Evolutionary conservation across 2,329 filamentous ascomycete species (phyloP), one percentile per base, ranked within the genome.

Genomic region (Cercospora brassicicola): DNA sequence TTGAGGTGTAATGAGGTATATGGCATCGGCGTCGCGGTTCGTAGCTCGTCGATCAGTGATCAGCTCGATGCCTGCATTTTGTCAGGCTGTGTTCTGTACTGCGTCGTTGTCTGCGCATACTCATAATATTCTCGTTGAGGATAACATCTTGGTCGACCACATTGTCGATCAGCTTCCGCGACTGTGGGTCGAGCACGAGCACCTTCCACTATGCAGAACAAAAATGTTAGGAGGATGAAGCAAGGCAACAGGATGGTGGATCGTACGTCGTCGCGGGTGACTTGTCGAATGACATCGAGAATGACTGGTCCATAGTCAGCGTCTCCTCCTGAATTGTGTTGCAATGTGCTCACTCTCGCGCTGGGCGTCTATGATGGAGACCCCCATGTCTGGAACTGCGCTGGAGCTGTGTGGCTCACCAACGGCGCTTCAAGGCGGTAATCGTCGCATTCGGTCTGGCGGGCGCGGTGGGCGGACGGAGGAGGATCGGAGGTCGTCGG

Each of bases 91-190:
- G 23, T 62, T 53, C 15, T 20, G 39, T 18, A 2, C 26, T 15
- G n/a, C 30, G 53, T 33, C 31, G 39, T 33, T 55, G 59, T 55
- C 13, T 65, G 64, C 33, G 59, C 90, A 78, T 86, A 97, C 94
- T 97, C 73, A 94, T 94, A 81, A 99, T 92, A 79, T 97, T 97
- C 81, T 93, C 89, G 79, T 96, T 96, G 82, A 99, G 90, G 73
- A 99, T 96, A 77, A 97, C 93, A 87, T 99, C 94, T 84, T 97
- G 91, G 76, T 93, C 94, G 78, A 94, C 88, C 57, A 92, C 91
- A 84, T 94, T 96, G 81, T 96, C 90, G 75, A 99, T 86, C 75
- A 99, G 87, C 80, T 91, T 94, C 79, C 90, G 90, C 78, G 92
- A 94, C 66, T 84, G 86, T 73, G 92, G 89, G 82, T 99, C 95